These are phyloP conservation scores for Fusarium stilboides DNA, from an alignment of 2,329 filamentous ascomycete genomes.

Conservation along the genomic window DNA sequence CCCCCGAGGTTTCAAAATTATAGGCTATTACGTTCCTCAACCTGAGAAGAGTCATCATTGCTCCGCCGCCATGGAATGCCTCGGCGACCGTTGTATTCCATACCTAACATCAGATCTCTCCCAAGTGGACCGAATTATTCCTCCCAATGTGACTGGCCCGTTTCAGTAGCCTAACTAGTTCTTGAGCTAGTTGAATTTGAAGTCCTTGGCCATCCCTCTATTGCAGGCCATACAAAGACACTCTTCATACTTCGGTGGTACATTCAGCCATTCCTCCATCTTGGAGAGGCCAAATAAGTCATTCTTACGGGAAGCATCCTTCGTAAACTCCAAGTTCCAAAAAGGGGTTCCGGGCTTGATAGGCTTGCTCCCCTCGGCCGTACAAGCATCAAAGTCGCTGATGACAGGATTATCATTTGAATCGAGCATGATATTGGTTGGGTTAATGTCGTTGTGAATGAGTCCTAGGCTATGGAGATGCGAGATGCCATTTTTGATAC, in stretches of 20 bases:
- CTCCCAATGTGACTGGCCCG: conserved; percentile 50
- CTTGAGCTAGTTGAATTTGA: too few relatives aligned
- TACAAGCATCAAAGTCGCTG: not conserved
- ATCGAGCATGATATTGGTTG: not conserved
- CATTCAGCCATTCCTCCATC: not conserved
- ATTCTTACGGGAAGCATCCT: not conserved
- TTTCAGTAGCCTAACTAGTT: too few relatives aligned
- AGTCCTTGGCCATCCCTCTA: too few relatives aligned
- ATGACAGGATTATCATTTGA: not conserved
- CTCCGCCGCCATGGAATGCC: conserved; percentile 57
- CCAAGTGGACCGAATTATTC: conserved; percentile 57
- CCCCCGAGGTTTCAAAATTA: conserved; percentile 54
- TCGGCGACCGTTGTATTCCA: conserved; percentile 57
- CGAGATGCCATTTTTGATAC: not conserved
- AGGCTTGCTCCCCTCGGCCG: not conserved
- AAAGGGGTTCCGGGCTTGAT: not conserved
- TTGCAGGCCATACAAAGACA: too few relatives aligned
- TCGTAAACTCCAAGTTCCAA: not conserved
- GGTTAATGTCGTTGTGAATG: not conserved
- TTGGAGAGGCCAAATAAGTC: not conserved
- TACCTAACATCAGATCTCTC: conserved; percentile 29
- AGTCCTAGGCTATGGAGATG: not conserved
- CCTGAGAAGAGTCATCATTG: conserved; percentile 57
- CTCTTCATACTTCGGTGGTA: too few relatives aligned
- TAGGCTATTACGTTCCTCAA: conserved; percentile 50